Evolutionary conservation across 169 alveolate species (phyloP).

Genomic region (Condylostoma magnum): DNA sequence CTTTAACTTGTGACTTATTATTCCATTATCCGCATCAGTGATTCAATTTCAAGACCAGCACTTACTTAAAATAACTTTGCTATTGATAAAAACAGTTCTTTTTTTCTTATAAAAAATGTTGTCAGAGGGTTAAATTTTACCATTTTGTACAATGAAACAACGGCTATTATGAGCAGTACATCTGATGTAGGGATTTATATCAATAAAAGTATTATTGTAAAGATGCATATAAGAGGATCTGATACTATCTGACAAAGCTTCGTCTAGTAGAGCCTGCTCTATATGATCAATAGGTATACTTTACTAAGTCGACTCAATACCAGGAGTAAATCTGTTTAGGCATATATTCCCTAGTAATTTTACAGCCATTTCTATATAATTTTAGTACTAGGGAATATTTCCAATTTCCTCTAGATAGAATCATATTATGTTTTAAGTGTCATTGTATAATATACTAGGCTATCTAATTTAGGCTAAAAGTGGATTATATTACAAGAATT

Average conservation of each 20-base stretch:
- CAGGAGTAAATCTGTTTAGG: slow-evolving; percentile 2
- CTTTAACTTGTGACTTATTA: background rate
- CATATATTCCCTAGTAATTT: background rate
- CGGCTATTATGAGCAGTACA: background rate
- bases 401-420: slow-evolving; percentile 15
- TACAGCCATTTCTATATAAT: background rate
- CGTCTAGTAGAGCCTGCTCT: background rate
- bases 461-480: background rate
- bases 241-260: background rate
- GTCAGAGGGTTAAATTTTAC: no score
- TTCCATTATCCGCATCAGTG: background rate
- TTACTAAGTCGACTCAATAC: background rate
- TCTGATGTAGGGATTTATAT: slow-evolving; percentile 5
- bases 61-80: background rate
- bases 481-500: background rate
- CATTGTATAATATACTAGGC: background rate
- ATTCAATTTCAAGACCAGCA: background rate
- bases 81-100: no score
- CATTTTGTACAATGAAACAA: no score
- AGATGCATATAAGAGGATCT: background rate
- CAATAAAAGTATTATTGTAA: background rate
- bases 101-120: no score
- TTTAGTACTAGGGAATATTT: background rate
- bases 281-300: background rate
- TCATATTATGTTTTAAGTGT: background rate